A percentile compares a stretch with the other conserved stretches of the same genome.
phyloP scores from a whole-genome alignment of 2,329 filamentous ascomycete species.

The Penicillium vulpinum region DNA sequence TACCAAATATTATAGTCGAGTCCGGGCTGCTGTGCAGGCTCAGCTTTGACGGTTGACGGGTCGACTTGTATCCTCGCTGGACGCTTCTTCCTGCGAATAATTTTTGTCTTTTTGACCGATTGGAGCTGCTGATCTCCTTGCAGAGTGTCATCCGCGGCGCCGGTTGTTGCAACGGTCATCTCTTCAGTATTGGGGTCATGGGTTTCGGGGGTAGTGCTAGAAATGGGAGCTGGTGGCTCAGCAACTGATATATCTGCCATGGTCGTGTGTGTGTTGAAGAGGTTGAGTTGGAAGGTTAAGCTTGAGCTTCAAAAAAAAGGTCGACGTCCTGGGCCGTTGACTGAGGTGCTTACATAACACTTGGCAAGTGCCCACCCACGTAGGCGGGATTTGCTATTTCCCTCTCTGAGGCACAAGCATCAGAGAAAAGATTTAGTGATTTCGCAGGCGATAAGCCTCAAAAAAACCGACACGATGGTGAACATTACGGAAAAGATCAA shows the following conservation, averaged over 20 bases:
- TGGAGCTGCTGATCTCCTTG: constrained; percentile 19
- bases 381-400: constrained; percentile 11
- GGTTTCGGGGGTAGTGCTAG: constrained; percentile 47
- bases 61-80: constrained; percentile 92
- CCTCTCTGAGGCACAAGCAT: not conserved
- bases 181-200: constrained; percentile 16
- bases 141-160: constrained; percentile 34
- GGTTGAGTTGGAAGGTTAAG: not conserved
- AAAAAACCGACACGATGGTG: constrained; percentile 67
- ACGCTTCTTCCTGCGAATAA: constrained; percentile 84
- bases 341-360: constrained; percentile 8
- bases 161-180: constrained; percentile 18
- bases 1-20: constrained; percentile 99
- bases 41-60: constrained; percentile 74
- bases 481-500: constrained; percentile 99
- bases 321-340: not conserved
- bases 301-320: constrained; percentile 10
- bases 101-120: constrained; percentile 69
- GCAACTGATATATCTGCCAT: constrained; percentile 33
- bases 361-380: constrained; percentile 8
- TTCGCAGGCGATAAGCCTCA: constrained; percentile 18
- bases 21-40: constrained; percentile 87
- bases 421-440: constrained; percentile 14
- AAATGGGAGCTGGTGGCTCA: constrained; percentile 49
- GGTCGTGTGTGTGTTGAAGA: constrained; percentile 5